Conservation (phyloP, 768 basidiomycete genomes). For the Hericium alpestre region DNA sequence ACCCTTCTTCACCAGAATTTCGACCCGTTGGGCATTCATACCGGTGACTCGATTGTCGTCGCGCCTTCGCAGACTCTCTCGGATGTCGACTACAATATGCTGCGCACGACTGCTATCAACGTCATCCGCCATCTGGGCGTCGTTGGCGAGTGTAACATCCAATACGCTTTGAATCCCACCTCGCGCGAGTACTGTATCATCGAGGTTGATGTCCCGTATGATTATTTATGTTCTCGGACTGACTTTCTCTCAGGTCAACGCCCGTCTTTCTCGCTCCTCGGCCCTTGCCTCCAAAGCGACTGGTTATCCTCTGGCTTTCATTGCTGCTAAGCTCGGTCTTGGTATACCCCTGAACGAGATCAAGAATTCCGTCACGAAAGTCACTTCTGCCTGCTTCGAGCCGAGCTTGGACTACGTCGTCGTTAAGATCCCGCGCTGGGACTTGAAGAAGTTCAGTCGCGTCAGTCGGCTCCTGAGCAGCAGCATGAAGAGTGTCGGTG, state of each 20-base stretch:
- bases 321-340: conserved; percentile 95
- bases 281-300: conserved; percentile 98
- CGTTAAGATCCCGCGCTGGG: conserved; percentile 99
- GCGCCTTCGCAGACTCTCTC: conserved; percentile 97
- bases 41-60: conserved; percentile 96
- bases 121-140: conserved; percentile 98
- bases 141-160: conserved; percentile 97
- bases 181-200: conserved; percentile 99
- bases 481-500: conserved; percentile 98
- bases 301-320: conserved; percentile 96
- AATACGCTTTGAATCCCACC: conserved; percentile 91
- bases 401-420: conserved; percentile 95
- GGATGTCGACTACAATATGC: conserved; percentile 99
- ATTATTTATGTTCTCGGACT: background rate
- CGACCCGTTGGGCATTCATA: conserved; percentile 96
- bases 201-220: conserved; percentile 46
- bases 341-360: conserved; percentile 97
- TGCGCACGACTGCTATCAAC: conserved; percentile 94
- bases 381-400: conserved; percentile 95
- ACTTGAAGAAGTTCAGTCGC: conserved; percentile 93
- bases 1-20: conserved; percentile 62
- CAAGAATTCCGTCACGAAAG: conserved; percentile 93
- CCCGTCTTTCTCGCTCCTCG: conserved; percentile 95
- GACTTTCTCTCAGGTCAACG: conserved; percentile 53
- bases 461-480: conserved; percentile 86